These are phyloP conservation scores for Annulohypoxylon truncatum DNA, from an alignment of 2,329 filamentous ascomycete genomes.

Conservation along the genomic window DNA sequence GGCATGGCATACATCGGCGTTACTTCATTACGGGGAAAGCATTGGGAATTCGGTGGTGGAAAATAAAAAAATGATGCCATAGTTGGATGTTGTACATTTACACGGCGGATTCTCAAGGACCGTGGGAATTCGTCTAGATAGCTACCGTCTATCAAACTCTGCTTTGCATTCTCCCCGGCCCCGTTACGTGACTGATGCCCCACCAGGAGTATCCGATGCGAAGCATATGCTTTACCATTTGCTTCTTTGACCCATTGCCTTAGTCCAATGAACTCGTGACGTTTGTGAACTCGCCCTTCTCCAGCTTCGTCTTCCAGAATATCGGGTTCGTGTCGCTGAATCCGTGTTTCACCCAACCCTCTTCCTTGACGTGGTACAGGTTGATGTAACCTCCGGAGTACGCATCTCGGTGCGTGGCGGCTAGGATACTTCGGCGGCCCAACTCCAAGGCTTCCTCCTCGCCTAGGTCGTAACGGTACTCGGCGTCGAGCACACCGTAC, in stretches of 20 bases:
- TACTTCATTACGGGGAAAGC: slow-evolving; percentile 4
- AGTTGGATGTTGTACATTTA: slow-evolving; percentile 44
- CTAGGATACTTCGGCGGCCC: slow-evolving; percentile 90
- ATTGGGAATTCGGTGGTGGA: not conserved
- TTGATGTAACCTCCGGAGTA: slow-evolving; percentile 99
- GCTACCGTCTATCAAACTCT: slow-evolving; percentile 38
- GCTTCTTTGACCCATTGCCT: not conserved
- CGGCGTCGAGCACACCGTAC: slow-evolving; percentile 95
- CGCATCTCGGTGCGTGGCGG: slow-evolving; percentile 96
- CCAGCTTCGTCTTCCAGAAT: slow-evolving; percentile 99
- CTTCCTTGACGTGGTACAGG: slow-evolving; percentile 98
- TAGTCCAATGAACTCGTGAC: slow-evolving; percentile 81
- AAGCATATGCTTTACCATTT: not conserved
- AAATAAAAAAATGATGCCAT: slow-evolving; percentile 25
- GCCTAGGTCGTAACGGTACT: slow-evolving; percentile 90
- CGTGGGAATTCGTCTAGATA: slow-evolving; percentile 32
- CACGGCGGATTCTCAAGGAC: slow-evolving; percentile 28
- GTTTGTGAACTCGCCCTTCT: slow-evolving; percentile 98
- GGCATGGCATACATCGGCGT: slow-evolving; percentile 20
- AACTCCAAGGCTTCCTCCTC: slow-evolving; percentile 92
- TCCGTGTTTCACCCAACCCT: slow-evolving; percentile 98
- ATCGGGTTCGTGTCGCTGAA: slow-evolving; percentile 99
- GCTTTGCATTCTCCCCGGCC: slow-evolving; percentile 11
- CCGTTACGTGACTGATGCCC: slow-evolving; percentile 1
- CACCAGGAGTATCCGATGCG: not conserved